Evolutionary conservation across 2,329 filamentous ascomycete species (phyloP).

Genomic region (Dothidotthia symphoricarpi): DNA sequence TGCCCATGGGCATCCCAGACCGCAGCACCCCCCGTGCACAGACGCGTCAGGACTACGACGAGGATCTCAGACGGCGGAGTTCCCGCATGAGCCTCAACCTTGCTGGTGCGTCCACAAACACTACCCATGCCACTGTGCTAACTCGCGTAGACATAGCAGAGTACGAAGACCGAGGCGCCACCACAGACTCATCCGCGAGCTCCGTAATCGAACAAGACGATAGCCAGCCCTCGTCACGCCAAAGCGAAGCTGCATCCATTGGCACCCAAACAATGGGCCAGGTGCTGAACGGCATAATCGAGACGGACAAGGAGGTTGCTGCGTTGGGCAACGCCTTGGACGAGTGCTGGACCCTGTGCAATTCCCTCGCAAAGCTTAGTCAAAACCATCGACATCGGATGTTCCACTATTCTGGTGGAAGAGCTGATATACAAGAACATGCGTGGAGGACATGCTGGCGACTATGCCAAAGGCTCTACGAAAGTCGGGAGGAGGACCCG

Average conservation of each 20-base stretch:
- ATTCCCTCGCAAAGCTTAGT: conserved; percentile 81
- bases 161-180: conserved; percentile 38
- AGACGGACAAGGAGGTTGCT: conserved; percentile 61
- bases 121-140: conserved; percentile 10
- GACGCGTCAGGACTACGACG: conserved; percentile 71
- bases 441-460: conserved; percentile 96
- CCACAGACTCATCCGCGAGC: conserved; percentile 29
- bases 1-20: conserved; percentile 53
- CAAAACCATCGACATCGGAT: conserved; percentile 78
- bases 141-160: conserved; percentile 48
- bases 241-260: conserved; percentile 21
- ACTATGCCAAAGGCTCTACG: conserved; percentile 84
- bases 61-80: conserved; percentile 52
- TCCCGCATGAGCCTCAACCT: conserved; percentile 69
- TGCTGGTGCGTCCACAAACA: conserved; percentile 58
- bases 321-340: conserved; percentile 74
- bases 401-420: conserved; percentile 67
- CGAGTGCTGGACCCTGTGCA: conserved; percentile 93
- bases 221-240: conserved; percentile 33
- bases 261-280: conserved; percentile 47
- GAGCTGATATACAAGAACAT: conserved; percentile 75
- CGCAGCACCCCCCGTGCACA: conserved; percentile 80
- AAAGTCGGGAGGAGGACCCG: conserved; percentile 70
- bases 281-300: conserved; percentile 57
- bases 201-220: conserved; percentile 37